A percentile compares a stretch with the other conserved stretches of the same genome.
phyloP scores from a whole-genome alignment of 2,329 filamentous ascomycete species.

The Escovopsis sp. region DNA sequence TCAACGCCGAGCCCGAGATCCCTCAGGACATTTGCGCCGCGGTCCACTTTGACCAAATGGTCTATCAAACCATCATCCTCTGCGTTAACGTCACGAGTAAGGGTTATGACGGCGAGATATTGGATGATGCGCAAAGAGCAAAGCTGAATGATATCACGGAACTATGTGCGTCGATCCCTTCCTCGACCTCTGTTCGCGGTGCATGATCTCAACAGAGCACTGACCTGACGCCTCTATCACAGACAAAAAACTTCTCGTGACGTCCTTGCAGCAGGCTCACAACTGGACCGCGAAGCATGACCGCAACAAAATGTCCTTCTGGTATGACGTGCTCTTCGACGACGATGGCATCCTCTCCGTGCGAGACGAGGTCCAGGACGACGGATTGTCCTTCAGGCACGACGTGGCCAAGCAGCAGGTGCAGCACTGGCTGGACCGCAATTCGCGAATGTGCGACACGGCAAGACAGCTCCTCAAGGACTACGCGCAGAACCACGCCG shows the following conservation, averaged over 20 bases:
- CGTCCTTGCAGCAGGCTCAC: conserved; percentile 50
- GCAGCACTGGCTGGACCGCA: conserved; percentile 47
- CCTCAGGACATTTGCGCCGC: conserved; percentile 52
- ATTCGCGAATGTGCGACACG: conserved; percentile 42
- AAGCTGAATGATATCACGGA: conserved; percentile 51
- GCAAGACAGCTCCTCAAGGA: conserved; percentile 39
- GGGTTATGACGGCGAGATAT: conserved; percentile 48
- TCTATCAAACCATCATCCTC: conserved; percentile 49
- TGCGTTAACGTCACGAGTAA: conserved; percentile 55
- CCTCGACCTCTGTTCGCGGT: no score
- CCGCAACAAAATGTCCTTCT: conserved; percentile 55
- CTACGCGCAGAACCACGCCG: conserved; percentile 35
- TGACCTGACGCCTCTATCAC: not conserved
- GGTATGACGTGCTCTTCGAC: conserved; percentile 51
- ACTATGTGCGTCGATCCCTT: conserved; percentile 34
- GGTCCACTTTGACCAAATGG: conserved; percentile 50
- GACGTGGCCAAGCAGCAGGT: conserved; percentile 46
- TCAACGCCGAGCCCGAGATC: conserved; percentile 48
- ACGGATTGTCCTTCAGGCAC: conserved; percentile 38
- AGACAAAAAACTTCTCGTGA: conserved; percentile 55
- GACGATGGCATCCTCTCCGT: conserved; percentile 33
- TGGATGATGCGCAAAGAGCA: conserved; percentile 40
- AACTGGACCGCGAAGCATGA: conserved; percentile 58
- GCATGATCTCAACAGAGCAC: no score
- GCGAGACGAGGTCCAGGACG: conserved; percentile 36